Evolutionary conservation across 345 rosid genomes (phyloP).

Genomic region (Rubroshorea leprosula): DNA sequence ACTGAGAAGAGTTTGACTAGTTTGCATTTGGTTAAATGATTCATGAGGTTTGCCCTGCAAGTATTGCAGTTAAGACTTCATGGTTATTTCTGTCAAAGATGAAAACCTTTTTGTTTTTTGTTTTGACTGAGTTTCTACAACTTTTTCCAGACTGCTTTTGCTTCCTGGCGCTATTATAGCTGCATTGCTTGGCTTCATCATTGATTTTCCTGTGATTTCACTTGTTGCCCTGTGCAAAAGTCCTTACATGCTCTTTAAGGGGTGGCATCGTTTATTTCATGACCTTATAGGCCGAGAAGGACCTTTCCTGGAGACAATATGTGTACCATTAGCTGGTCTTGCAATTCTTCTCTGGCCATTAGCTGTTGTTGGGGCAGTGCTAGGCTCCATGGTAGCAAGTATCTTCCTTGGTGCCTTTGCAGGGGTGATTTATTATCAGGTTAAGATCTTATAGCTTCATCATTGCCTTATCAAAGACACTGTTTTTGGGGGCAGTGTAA

Average conservation of each 20-base stretch:
- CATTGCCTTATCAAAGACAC: neutral
- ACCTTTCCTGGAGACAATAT: conserved; percentile 93
- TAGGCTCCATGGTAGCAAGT: conserved; percentile 68
- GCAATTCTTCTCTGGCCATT: conserved; percentile 92
- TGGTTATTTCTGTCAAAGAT: neutral
- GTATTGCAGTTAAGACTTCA: too few relatives aligned
- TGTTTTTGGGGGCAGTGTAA: too few relatives aligned
- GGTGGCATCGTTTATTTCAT: conserved; percentile 90
- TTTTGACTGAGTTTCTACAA: neutral
- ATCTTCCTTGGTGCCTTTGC: conserved; percentile 88
- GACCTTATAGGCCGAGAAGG: conserved; percentile 96
- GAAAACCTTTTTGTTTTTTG: conserved; percentile 4
- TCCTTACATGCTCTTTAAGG: conserved; percentile 88
- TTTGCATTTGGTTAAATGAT: too few relatives aligned
- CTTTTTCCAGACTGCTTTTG: conserved; percentile 50
- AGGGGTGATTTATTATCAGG: conserved; percentile 77
- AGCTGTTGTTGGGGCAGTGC: conserved; percentile 83
- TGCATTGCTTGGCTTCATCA: conserved; percentile 53
- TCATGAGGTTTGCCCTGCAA: too few relatives aligned
- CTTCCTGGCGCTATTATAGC: conserved; percentile 72
- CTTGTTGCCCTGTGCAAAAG: conserved; percentile 72
- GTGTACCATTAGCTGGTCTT: conserved; percentile 96
- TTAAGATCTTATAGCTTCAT: conserved; percentile 12
- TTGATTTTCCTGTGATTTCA: conserved; percentile 68
- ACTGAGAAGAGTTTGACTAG: too few relatives aligned